Base-by-base conservation (phyloP, 768 basidiomycete species). In the Lactifluus piperatus region DNA sequence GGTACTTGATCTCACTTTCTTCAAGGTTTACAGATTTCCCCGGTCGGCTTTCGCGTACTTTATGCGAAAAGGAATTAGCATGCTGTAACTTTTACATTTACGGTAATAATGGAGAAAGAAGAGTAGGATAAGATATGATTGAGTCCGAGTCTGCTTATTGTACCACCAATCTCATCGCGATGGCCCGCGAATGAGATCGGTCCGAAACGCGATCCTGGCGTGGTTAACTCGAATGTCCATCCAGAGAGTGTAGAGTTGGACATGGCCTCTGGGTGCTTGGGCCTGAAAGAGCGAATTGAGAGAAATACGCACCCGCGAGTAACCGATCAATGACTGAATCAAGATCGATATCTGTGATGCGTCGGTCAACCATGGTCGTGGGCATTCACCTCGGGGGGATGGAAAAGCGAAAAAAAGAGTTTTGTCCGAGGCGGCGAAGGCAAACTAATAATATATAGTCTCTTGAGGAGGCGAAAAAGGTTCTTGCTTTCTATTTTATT, bases 261-360 rank as follows among this genome's bases (percentile, higher is more conserved):
- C 45, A 26, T 26, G 3, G 16, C 13, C 11, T 18, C 26, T 10
- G 27, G 46, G 29, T 5, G 29, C 46, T 30, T 49, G 48, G n/a
- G 14, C 18, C 10, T 20, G 32, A 9, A 16, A n/a, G n/a, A n/a
- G n/a, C n/a, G n/a, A n/a, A n/a, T n/a, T n/a, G n/a, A n/a, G n/a
- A n/a, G n/a, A n/a, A n/a, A n/a, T n/a, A 71, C 88, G 75, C 79
- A 95, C 95, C 94, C 86, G 97, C 94, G 62, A 97, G 79, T 65
- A 97, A 80, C 60, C 94, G 83, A 84, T 97, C 94, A 69, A 98
- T 97, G 78, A 98, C 91, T 74, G 92, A 94, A 80, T 98, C 94
- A 65, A 97, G 83, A 81, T 97, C 94, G 75, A 97, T 94, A 72
- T 97, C 94, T 70, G 86, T 87, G 62, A 81, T 76, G 30, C 20